A percentile compares a stretch with the other conserved stretches of the same genome.
phyloP scores from a whole-genome alignment of 2,329 filamentous ascomycete genomes.

The Ophiostoma novo-ulmi region DNA sequence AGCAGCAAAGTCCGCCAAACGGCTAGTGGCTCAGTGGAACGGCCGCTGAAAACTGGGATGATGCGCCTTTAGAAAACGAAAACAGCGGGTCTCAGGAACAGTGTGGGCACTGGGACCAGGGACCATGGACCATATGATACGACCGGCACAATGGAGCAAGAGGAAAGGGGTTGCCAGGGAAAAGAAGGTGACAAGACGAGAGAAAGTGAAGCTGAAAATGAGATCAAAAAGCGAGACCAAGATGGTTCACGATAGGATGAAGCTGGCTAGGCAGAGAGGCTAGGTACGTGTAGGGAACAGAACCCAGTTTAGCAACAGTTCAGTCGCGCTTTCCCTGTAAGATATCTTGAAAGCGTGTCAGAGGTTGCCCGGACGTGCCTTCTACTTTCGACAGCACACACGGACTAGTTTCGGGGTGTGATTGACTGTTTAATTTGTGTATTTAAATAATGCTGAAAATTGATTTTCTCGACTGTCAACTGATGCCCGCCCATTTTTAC shows the following conservation, averaged over 20 bases:
- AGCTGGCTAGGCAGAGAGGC: background rate
- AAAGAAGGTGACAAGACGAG: background rate
- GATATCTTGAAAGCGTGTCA: background rate
- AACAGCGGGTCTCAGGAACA: constrained; percentile 13
- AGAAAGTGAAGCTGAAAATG: background rate
- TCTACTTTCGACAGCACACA: background rate
- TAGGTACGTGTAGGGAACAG: background rate
- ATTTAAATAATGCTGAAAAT: background rate
- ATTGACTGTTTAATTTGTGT: background rate
- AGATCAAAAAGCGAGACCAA: background rate
- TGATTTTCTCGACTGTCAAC: background rate
- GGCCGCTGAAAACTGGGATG: background rate
- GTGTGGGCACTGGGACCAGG: background rate
- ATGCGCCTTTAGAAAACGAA: background rate
- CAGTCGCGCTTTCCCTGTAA: background rate
- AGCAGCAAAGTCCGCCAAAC: background rate
- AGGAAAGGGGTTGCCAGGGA: background rate
- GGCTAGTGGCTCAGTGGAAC: constrained; percentile 6
- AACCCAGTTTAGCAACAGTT: background rate
- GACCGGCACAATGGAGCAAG: constrained; percentile 1
- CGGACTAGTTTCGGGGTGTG: background rate
- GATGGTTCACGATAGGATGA: background rate
- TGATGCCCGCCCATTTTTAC: background rate
- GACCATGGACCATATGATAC: background rate
- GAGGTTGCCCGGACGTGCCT: background rate